Evolutionary conservation across 768 basidiomycete species (phyloP).

Genomic region (Psilocybe tampanensis): DNA sequence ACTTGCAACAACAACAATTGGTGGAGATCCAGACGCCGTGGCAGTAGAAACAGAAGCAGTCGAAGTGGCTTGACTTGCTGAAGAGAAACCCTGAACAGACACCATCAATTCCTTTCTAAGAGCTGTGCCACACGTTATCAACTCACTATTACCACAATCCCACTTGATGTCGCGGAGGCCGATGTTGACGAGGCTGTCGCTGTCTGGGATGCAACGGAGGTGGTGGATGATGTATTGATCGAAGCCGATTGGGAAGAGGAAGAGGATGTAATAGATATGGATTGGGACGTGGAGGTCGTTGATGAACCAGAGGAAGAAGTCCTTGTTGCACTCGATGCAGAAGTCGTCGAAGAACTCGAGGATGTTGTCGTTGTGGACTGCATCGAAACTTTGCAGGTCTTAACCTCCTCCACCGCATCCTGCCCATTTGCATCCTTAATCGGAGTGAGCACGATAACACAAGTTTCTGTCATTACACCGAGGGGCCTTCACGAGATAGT

Average conservation of each 20-base stretch:
- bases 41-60: slow-evolving; percentile 12
- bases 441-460: slow-evolving; percentile 58
- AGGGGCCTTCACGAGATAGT: slow-evolving; percentile 38
- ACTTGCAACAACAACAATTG: slow-evolving; percentile 20
- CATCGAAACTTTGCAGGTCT: slow-evolving; percentile 48
- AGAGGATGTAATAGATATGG: slow-evolving; percentile 7
- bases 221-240: slow-evolving; percentile 11
- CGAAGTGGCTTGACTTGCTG: not conserved
- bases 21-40: not conserved
- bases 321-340: slow-evolving; percentile 22
- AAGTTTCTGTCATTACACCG: slow-evolving; percentile 59
- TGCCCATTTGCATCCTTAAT: slow-evolving; percentile 50
- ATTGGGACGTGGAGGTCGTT: slow-evolving; percentile 11
- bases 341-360: slow-evolving; percentile 11
- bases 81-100: slow-evolving; percentile 1
- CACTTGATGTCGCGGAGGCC: slow-evolving; percentile 8
- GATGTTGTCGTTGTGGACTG: slow-evolving; percentile 23
- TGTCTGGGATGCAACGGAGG: slow-evolving; percentile 6
- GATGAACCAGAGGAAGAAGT: slow-evolving; percentile 17
- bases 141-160: slow-evolving; percentile 6
- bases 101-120: not conserved
- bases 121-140: not conserved
- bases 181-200: slow-evolving; percentile 4
- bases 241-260: slow-evolving; percentile 9
- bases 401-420: slow-evolving; percentile 53